Percentiles rank a stretch among this genome's conserved stretches.
Evolutionary conservation across 371 early-diverging fungal species (phyloP).

Genomic region (Apophysomyces elegans): DNA sequence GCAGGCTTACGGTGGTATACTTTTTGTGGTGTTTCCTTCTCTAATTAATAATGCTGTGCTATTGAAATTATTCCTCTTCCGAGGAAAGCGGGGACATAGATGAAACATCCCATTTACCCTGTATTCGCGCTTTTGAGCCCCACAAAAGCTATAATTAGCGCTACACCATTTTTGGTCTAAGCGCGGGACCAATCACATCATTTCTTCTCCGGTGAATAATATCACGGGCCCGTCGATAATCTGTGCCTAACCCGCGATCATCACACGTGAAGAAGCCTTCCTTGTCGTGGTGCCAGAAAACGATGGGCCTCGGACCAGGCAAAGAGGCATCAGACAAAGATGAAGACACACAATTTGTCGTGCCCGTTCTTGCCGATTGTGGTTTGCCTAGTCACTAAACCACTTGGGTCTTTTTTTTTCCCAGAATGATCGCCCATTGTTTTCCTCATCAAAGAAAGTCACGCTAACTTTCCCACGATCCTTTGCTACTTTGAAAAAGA

Average conservation of each 20-base stretch:
- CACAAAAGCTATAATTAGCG: conserved; percentile 3
- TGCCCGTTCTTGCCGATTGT: no score
- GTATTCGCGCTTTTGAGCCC: not conserved
- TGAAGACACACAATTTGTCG: no score
- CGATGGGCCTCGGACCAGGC: conserved; percentile 1
- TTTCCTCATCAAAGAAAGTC: not conserved
- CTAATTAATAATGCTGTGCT: no score
- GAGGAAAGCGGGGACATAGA: not conserved
- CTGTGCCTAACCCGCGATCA: not conserved
- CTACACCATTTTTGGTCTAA: conserved; percentile 4
- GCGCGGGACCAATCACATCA: conserved; percentile 11
- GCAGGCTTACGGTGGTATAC: not conserved
- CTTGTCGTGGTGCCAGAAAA: not conserved
- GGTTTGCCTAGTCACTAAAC: no score
- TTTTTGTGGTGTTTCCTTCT: no score
- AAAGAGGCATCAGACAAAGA: not conserved
- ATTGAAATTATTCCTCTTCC: not conserved
- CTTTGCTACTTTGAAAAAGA: not conserved
- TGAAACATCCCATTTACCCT: not conserved
- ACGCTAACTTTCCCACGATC: conserved; percentile 5
- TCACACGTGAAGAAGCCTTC: conserved; percentile 3
- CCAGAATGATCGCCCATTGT: conserved; percentile 10
- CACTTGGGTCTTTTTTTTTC: not conserved
- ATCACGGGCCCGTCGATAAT: not conserved
- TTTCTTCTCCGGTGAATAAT: not conserved